A percentile compares a stretch with the other conserved stretches of the same genome.
These are phyloP conservation scores for Cytospora leucostoma DNA, from an alignment of 2,329 filamentous ascomycete genomes.

Conservation along the genomic window DNA sequence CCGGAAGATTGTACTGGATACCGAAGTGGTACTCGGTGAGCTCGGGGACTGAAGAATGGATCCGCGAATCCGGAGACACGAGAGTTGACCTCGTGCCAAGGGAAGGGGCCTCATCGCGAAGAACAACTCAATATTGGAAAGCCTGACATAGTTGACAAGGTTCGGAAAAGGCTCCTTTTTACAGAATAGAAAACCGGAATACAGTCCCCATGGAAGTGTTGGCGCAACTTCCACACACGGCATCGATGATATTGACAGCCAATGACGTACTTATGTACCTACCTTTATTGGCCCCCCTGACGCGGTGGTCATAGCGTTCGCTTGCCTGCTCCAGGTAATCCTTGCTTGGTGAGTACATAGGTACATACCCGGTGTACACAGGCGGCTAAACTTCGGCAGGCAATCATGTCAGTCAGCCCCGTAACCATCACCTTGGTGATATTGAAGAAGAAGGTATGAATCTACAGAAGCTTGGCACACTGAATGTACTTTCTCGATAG, in stretches of 20 bases:
- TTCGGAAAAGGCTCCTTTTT: not conserved
- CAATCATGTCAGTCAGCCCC: constrained; percentile 1
- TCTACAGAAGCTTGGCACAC: not conserved
- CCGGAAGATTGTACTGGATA: constrained; percentile 2
- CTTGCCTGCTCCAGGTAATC: too few relatives aligned
- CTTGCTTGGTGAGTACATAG: too few relatives aligned
- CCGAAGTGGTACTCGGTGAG: not conserved
- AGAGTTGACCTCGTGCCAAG: constrained; percentile 21
- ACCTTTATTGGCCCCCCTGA: not conserved
- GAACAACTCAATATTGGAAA: not conserved
- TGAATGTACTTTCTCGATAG: not conserved
- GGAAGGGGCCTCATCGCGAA: constrained; percentile 24
- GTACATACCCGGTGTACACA: too few relatives aligned
- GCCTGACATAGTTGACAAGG: constrained; percentile 16
- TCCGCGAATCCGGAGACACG: constrained; percentile 15
- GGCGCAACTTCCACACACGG: constrained; percentile 11
- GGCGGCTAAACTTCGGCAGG: constrained; percentile 18
- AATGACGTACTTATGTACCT: constrained; percentile 16
- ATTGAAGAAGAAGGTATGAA: not conserved
- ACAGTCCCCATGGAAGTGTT: not conserved
- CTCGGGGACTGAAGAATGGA: constrained; percentile 10
- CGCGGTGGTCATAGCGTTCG: constrained; percentile 11
- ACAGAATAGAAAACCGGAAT: not conserved
- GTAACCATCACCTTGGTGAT: not conserved
- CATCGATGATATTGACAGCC: constrained; percentile 5